Base-by-base conservation (phyloP, 768 basidiomycete species). In the Clitopilus passeckerianus region DNA sequence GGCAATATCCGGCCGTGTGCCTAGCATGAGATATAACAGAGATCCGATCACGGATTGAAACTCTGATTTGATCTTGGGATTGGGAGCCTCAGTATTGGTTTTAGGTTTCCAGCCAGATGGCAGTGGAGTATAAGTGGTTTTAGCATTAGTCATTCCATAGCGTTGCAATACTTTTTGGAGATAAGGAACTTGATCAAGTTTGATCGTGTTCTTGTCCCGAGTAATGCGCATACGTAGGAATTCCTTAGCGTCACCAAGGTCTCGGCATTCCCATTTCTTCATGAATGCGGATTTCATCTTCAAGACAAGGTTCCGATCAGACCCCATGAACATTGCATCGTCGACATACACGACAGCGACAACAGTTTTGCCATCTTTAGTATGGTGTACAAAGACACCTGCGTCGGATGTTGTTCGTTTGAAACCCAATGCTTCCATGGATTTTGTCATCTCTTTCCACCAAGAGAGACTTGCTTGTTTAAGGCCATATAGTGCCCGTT, bases 21-120 rank as follows among this genome's bases (percentile, higher is more conserved):
- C 64, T 0, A 67, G 59, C 16, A 65, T 64, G 0, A 66, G 55
- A 57, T 69, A 75, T 34, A 70, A 60, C 1, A 74, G 23, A 3
- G 56, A 60, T 1, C 70, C 63, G 1, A 67, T 60, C 8, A 59
- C 46, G 7, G 52, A 53, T 50, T 60, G 66, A 55, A 53, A 66
- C 53, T 56, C 10, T 43, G 52, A 34, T 53, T 22, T 1, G 55
- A 30, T 55, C 15, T 9, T 6, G 53, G 22, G 30, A 18, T 5
- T 1, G 43, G n/a, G 9, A 33, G 59, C 16, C 16, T 20, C 15
- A 3, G 18, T 53, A 22, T 18, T 34, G 4, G 6, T 16, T 8
- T 7, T 15, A 2, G 60, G 57, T 10, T 7, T 34, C 2, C 24
- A 61, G 4, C 60, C 60, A 0, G 57, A 18, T 2, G 54, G 57